Evolutionary conservation across 805 yeast genomes (phyloP).

Genomic region (Kazachstania psychrophila): DNA sequence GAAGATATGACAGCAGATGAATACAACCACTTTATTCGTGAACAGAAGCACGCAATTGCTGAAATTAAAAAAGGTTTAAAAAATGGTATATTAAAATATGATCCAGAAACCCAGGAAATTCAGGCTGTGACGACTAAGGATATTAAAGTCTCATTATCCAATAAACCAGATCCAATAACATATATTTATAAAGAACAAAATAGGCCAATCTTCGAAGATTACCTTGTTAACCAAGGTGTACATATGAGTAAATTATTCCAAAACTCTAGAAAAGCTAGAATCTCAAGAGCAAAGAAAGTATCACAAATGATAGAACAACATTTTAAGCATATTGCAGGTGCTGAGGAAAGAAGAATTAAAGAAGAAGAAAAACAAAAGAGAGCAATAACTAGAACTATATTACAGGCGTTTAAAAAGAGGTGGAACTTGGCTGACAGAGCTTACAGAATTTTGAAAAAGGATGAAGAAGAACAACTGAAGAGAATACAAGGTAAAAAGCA

Average conservation of each 20-base stretch:
- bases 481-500: slow-evolving; percentile 79
- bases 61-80: slow-evolving; percentile 41
- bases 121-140: slow-evolving; percentile 39
- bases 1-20: slow-evolving; percentile 57
- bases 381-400: slow-evolving; percentile 69
- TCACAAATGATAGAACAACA: slow-evolving; percentile 79
- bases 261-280: slow-evolving; percentile 54
- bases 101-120: slow-evolving; percentile 31
- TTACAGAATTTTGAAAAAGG: slow-evolving; percentile 58
- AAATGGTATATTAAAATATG: slow-evolving; percentile 37
- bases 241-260: slow-evolving; percentile 60
- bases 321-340: slow-evolving; percentile 78
- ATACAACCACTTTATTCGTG: slow-evolving; percentile 44
- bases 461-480: slow-evolving; percentile 71
- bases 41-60: slow-evolving; percentile 39
- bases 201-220: slow-evolving; percentile 54
- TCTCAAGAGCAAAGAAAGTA: slow-evolving; percentile 59
- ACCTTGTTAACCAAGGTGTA: slow-evolving; percentile 66
- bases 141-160: slow-evolving; percentile 28
- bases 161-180: slow-evolving; percentile 42
- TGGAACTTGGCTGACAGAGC: slow-evolving; percentile 89
- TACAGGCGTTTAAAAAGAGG: slow-evolving; percentile 75
- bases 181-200: slow-evolving; percentile 30
- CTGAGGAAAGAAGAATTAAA: slow-evolving; percentile 69
- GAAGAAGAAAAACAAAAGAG: slow-evolving; percentile 65